A percentile compares a stretch with the other conserved stretches of the same genome.
phyloP scores from a whole-genome alignment of 331 rosid species.

The Malus hybrid region DNA sequence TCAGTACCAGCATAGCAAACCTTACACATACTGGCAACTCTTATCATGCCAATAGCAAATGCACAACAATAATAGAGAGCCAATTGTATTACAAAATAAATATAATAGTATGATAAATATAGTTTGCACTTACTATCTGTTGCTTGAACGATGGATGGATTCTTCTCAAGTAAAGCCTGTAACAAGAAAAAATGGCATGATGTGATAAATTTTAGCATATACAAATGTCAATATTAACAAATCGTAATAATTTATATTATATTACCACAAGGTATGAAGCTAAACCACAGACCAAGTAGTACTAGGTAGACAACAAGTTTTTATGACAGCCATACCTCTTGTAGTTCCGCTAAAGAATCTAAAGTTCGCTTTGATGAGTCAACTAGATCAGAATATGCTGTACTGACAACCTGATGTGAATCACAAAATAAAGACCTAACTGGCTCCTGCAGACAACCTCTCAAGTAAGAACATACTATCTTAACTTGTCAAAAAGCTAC shows the following conservation, averaged over 20 bases:
- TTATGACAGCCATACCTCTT: conserved; percentile 47
- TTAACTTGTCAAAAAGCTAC: conserved; percentile 1
- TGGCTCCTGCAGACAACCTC: conserved; percentile 51
- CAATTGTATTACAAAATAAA: neutral
- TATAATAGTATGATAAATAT: no score
- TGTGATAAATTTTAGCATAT: neutral
- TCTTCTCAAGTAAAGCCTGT: conserved; percentile 62
- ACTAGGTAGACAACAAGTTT: neutral
- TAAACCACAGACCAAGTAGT: neutral
- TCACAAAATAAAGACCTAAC: conserved; percentile 50
- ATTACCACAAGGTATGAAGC: neutral
- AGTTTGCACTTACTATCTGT: no score
- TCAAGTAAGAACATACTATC: conserved; percentile 12
- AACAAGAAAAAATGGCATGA: neutral
- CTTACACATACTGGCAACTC: neutral
- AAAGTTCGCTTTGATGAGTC: conserved; percentile 59
- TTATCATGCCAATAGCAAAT: neutral
- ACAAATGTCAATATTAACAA: neutral
- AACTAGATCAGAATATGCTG: conserved; percentile 60
- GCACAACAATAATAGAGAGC: neutral
- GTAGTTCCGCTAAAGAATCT: conserved; percentile 71
- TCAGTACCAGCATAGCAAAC: neutral
- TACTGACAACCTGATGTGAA: conserved; percentile 47
- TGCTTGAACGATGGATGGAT: no score
- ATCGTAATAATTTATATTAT: neutral